These are phyloP conservation scores for Elongisporangium prolatum DNA, from an alignment of 352 stramenopile genomes.

Conservation along the genomic window DNA sequence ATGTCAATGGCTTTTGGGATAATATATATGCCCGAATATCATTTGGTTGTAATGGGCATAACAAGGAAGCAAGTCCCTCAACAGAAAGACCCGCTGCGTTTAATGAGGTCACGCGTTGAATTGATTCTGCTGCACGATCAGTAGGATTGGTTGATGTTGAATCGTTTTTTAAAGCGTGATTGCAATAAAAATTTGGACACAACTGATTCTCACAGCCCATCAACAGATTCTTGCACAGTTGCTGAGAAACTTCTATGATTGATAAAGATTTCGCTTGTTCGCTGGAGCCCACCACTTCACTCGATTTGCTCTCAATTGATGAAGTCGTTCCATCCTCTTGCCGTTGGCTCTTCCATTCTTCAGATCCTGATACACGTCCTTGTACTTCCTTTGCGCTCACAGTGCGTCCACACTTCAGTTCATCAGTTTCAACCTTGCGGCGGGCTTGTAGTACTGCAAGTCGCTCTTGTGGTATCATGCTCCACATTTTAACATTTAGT, in stretches of 20 bases:
- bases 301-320: neutral
- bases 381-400: conserved; percentile 45
- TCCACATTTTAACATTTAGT: conserved; percentile 42
- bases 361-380: conserved; percentile 72
- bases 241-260: conserved; percentile 28
- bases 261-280: neutral
- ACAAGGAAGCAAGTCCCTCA: conserved; percentile 29
- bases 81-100: conserved; percentile 27
- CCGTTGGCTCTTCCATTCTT: conserved; percentile 70
- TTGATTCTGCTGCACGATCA: conserved; percentile 36
- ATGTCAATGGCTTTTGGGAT: conserved; percentile 29
- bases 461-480: conserved; percentile 22
- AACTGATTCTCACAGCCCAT: conserved; percentile 25
- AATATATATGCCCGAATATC: conserved; percentile 44
- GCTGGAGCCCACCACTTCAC: neutral
- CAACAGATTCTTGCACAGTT: conserved; percentile 42
- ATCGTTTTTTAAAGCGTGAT: conserved; percentile 1
- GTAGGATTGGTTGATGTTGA: conserved; percentile 24
- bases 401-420: conserved; percentile 30
- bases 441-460: conserved; percentile 30
- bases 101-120: conserved; percentile 39
- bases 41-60: conserved; percentile 20
- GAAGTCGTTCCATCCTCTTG: conserved; percentile 52
- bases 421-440: conserved; percentile 31
- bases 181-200: conserved; percentile 47